Evolutionary conservation across 768 basidiomycete species (phyloP).

Genomic region (Pleurotus giganteus): DNA sequence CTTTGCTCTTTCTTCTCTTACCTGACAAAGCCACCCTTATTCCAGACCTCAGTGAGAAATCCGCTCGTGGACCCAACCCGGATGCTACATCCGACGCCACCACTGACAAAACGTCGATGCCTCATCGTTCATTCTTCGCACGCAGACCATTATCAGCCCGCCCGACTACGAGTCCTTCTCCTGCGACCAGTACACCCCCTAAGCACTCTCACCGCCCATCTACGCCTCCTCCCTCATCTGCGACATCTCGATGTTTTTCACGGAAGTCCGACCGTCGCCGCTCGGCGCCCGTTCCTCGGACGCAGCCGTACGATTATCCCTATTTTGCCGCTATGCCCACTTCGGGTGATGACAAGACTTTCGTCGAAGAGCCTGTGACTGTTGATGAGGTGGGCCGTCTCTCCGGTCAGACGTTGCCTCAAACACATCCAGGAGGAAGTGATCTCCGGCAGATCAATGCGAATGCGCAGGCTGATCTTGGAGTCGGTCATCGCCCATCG

Average conservation of each 20-base stretch:
- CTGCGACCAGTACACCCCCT: not conserved
- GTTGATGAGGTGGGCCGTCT: conserved; percentile 5
- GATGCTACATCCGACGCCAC: not conserved
- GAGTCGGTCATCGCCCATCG: not conserved
- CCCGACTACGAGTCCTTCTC: not conserved
- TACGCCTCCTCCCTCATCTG: not conserved
- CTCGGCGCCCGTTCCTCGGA: conserved; percentile 4
- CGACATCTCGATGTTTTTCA: not conserved
- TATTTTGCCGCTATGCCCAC: conserved; percentile 8
- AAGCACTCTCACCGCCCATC: not conserved
- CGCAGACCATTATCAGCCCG: not conserved
- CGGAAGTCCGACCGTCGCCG: conserved; percentile 6
- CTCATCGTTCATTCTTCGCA: conserved; percentile 1
- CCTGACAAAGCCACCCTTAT: not conserved
- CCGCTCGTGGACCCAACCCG: not conserved
- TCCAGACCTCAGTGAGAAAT: not conserved
- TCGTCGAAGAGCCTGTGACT: not conserved
- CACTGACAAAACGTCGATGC: not conserved
- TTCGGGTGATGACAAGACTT: not conserved
- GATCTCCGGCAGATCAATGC: not conserved
- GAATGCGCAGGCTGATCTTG: not conserved
- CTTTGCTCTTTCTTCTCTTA: not conserved
- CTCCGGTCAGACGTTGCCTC: not conserved
- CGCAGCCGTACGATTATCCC: conserved; percentile 8
- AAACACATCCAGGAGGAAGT: not conserved